Base-by-base conservation (phyloP, 805 yeast genomes). In the Sugiyamaella chiloensis region DNA sequence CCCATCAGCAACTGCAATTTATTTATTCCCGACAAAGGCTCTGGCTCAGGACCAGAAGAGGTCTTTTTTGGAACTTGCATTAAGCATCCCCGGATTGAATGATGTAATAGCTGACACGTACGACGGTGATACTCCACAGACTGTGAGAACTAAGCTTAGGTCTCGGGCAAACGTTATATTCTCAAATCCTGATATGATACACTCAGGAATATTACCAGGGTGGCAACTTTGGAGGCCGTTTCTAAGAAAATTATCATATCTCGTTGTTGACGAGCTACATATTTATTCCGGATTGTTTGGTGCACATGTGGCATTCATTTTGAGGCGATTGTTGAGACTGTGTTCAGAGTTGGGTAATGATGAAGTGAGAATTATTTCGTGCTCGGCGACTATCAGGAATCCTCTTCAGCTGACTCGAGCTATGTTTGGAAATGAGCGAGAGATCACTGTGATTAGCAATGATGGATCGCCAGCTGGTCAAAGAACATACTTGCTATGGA, bases 11-110 rank as follows among this genome's bases (percentile, higher is more conserved):
- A 86, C 95, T 0, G 85, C 96, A 7, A 72, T 95, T 71, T 89
- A 85, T 58, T 81, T 93, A 9, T 93, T 93, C 58, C 99, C 99
- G 1, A 93, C 99, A 0, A 93, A 93, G 61, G 99, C 99, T 0
- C 71, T 93, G 44, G 98, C 99, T 0, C 99, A 93, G 61, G 99
- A 93, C 70, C 99, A 93, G 65, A 83, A 83, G 58, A 71, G 96
- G 53, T 81, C 95, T n/a, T 68, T 93, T 47, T 73, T 74, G 42
- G 80, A 76, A 19, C 66, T 85, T 8, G 39, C 55, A 8, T 36
- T 42, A 2, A 16, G 43, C 3, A 73, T 86, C 42, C 79, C 80
- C 0, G 65, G 66, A 9, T 55, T 72, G 2, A 59, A 64, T 2
- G 69, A 70, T 14, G 68, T 82, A 0, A 63, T 75, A 1, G 85